Base-by-base conservation (phyloP, 495 filamentous ascomycete genomes). In the Lepraria neglecta region DNA sequence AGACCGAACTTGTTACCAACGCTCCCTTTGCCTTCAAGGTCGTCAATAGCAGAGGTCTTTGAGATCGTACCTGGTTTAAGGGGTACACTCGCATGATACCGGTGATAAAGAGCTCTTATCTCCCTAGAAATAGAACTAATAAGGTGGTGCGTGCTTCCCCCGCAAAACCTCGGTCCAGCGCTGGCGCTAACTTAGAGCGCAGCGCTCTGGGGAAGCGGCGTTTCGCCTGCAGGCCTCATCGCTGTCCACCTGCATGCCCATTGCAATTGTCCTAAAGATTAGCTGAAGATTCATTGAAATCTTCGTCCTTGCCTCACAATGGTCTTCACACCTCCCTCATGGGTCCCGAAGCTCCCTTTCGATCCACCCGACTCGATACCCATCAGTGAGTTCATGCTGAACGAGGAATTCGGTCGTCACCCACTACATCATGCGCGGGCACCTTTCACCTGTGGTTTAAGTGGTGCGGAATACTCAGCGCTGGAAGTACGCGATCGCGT, bases 391-490 rank as follows among this genome's bases (percentile, higher is more conserved):
- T 95, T 95, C 71, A 88, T 94, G 78, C 79, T 84, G 48, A 81
- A 83, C 63, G 90, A 95, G 64, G 72, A 77, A 59, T 82, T 89
- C 74, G 89, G 89, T 45, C 82, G 90, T 55, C 72, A 76, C 58
- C 78, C 88, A 9, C 73, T 91, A 9, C 77, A 76, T 10, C 76
- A 81, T 65, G 87, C 89, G 7, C 75, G 76, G 55, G 79, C 88
- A 51, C 89, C 89, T 12, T 96, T 86, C 73, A 95, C 89, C 15
- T 95, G 91, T 67, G 91, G 89, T 15, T 56, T 95, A 51, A 84
- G 82, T 7, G 90, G 90, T 53, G 83, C 81, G 69, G 81, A 83
- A 17, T 92, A 86, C 73, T 85, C 87, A 10, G 75, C 80, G 19
- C 66, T 76, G 17, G 83, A 94, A 64, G 79, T 90, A 24, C 82